These are phyloP conservation scores for Rubus idaeus DNA, from an alignment of 306 rosid species.

Conservation along the genomic window DNA sequence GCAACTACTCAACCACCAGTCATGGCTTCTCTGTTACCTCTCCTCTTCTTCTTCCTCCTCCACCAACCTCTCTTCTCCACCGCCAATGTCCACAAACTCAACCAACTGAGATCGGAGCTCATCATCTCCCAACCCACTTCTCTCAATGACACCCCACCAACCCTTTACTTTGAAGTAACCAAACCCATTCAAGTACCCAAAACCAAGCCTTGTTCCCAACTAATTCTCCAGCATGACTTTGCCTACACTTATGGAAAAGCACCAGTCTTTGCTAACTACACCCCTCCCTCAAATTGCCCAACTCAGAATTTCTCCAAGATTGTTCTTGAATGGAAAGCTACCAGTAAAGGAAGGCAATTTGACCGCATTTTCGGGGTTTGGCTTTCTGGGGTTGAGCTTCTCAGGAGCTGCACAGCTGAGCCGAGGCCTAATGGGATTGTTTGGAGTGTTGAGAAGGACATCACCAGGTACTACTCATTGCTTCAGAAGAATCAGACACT, in stretches of 20 bases:
- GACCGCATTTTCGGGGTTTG: conserved; percentile 92
- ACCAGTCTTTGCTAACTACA: conserved; percentile 61
- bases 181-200: conserved; percentile 64
- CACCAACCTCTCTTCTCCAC: conserved; percentile 40
- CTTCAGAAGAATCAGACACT: conserved; percentile 57
- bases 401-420: conserved; percentile 89
- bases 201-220: conserved; percentile 59
- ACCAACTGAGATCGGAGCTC: conserved; percentile 33
- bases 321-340: conserved; percentile 76
- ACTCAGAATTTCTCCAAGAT: conserved; percentile 47
- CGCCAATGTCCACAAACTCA: conserved; percentile 51
- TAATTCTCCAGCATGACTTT: conserved; percentile 66
- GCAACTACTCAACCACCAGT: not conserved
- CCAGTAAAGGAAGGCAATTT: conserved; percentile 71
- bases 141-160: conserved; percentile 39
- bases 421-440: conserved; percentile 70
- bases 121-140: conserved; percentile 20
- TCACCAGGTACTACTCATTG: conserved; percentile 74
- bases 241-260: conserved; percentile 62
- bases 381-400: conserved; percentile 84
- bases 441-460: conserved; percentile 81
- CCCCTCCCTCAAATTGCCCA: conserved; percentile 63
- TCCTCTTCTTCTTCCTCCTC: conserved; percentile 31
- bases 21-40: conserved; percentile 7
- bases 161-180: conserved; percentile 64